Evolutionary conservation across 306 rosid genomes (phyloP).

Genomic region (Gleditsia sinensis): DNA sequence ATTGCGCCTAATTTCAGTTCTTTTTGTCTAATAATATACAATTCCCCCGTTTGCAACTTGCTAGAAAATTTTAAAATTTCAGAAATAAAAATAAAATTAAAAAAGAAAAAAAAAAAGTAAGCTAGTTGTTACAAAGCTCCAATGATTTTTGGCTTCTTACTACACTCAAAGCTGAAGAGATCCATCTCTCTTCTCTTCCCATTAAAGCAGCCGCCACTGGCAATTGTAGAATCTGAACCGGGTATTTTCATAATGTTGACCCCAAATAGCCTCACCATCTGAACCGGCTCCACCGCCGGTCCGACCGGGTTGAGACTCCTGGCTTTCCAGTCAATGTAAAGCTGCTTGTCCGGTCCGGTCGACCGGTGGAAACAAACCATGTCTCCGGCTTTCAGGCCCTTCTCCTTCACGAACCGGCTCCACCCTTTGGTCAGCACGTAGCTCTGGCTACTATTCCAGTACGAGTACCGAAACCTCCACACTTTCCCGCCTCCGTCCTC

Average conservation of each 20-base stretch:
- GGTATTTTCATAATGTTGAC: conserved; percentile 79
- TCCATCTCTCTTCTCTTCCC: conserved; percentile 83
- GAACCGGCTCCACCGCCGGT: conserved; percentile 63
- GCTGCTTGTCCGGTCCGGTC: conserved; percentile 73
- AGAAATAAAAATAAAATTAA: neutral
- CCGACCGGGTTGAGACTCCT: conserved; percentile 44
- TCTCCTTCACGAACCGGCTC: conserved; percentile 98
- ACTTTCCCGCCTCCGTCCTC: conserved; percentile 95
- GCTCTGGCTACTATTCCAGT: conserved; percentile 98
- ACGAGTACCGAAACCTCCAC: conserved; percentile 94
- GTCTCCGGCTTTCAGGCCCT: conserved; percentile 87
- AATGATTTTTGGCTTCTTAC: conserved; percentile 80
- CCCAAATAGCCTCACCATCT: conserved; percentile 85
- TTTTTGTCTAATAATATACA: conserved; percentile 60
- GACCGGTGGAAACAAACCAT: conserved; percentile 74
- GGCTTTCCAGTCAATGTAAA: conserved; percentile 73
- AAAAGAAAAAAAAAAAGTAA: neutral
- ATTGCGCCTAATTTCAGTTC: conserved; percentile 52
- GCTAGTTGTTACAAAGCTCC: conserved; percentile 94
- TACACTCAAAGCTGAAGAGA: conserved; percentile 61
- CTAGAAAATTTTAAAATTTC: conserved; percentile 46
- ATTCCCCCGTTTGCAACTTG: conserved; percentile 50
- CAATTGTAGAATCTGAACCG: conserved; percentile 31
- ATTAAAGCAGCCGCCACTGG: conserved; percentile 44
- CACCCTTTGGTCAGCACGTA: conserved; percentile 93